Conservation (phyloP, 2,329 filamentous ascomycete species). For the Cladosporium colombiae region DNA sequence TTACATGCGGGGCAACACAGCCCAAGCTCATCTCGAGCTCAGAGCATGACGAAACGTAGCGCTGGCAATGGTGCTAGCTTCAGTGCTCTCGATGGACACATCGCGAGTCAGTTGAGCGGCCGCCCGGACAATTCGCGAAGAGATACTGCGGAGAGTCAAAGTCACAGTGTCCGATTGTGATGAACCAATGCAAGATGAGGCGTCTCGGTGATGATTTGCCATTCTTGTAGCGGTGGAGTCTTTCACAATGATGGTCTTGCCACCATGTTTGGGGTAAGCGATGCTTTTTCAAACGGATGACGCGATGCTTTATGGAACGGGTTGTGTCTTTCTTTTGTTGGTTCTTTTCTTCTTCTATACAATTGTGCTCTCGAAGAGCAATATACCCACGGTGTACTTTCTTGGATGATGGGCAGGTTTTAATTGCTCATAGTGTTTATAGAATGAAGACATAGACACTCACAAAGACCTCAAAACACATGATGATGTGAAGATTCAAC, state of each 20-base stretch:
- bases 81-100: constrained; percentile 8
- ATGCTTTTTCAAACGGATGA: neutral
- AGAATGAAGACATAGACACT: neutral
- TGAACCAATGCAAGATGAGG: neutral
- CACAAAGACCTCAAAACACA: neutral
- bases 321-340: neutral
- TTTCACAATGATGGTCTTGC: neutral
- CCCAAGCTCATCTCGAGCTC: constrained; percentile 3
- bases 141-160: constrained; percentile 9
- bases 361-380: neutral
- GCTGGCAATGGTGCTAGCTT: neutral
- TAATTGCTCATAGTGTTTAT: neutral
- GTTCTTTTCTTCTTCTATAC: neutral
- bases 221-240: constrained; percentile 7
- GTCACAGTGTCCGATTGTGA: constrained; percentile 6
- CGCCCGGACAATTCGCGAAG: constrained; percentile 2
- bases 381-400: constrained; percentile 4
- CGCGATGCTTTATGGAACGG: neutral
- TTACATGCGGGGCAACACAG: constrained; percentile 17
- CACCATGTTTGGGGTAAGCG: neutral
- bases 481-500: neutral
- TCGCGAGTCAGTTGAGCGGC: constrained; percentile 9
- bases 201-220: neutral
- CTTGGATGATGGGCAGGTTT: neutral
- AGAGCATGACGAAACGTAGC: constrained; percentile 12